phyloP scores from a whole-genome alignment of 108 stramenopile species.

The Conticribra weissflogii region DNA sequence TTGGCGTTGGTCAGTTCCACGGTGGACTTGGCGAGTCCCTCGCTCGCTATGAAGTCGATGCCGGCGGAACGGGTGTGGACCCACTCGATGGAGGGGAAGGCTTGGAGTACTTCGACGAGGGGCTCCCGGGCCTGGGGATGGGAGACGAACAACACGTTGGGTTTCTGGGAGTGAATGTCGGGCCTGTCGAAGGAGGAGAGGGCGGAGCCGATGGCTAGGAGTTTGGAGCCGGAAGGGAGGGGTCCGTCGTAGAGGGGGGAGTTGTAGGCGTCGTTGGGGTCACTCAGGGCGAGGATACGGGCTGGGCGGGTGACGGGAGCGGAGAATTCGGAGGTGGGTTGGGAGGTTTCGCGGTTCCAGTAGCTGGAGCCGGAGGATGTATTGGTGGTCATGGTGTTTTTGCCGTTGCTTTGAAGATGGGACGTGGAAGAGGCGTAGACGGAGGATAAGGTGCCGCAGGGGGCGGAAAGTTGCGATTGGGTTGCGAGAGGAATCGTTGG shows the following conservation, averaged over 20 bases:
- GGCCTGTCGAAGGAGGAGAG: conserved; percentile 67
- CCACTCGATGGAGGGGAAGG: conserved; percentile 73
- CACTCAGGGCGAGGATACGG: conserved; percentile 61
- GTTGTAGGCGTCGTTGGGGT: conserved; percentile 64
- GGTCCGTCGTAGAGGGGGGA: conserved; percentile 54
- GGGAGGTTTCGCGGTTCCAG: conserved; percentile 56
- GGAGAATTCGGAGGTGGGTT: conserved; percentile 11
- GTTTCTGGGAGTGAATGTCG: conserved; percentile 42
- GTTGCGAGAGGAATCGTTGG: not conserved
- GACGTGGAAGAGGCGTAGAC: no score
- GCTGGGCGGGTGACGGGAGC: conserved; percentile 56
- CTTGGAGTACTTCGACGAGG: conserved; percentile 55
- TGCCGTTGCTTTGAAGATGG: no score
- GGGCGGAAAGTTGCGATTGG: no score
- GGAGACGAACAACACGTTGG: conserved; percentile 79
- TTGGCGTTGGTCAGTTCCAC: conserved; percentile 88
- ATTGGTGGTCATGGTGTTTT: not conserved
- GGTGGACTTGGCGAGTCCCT: conserved; percentile 39
- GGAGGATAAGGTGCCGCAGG: no score
- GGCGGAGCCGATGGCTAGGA: conserved; percentile 61
- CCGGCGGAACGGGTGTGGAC: conserved; percentile 86
- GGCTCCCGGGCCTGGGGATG: conserved; percentile 62
- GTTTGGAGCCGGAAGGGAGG: conserved; percentile 61
- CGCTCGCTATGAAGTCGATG: conserved; percentile 70
- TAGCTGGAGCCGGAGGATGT: conserved; percentile 10